Conservation (phyloP, 768 basidiomycete species). For the Mycena chlorophos region DNA sequence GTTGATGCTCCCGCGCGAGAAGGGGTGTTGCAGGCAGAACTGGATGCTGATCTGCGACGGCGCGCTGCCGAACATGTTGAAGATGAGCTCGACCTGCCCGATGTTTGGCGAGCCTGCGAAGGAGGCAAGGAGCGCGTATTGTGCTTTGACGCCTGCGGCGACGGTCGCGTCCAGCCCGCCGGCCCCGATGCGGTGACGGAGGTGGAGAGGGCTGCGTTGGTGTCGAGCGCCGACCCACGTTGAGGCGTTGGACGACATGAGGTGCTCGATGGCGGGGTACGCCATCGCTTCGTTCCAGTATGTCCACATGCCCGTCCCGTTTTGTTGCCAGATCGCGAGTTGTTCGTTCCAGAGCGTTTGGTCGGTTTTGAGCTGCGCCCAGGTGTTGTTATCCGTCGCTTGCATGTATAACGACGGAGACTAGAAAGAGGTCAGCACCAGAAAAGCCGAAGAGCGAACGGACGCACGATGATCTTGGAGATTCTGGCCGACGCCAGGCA, state of each 20-base stretch:
- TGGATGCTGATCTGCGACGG: slow-evolving; percentile 13
- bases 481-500: slow-evolving; percentile 20
- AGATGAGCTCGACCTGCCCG: slow-evolving; percentile 22
- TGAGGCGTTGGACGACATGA: slow-evolving; percentile 13
- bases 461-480: slow-evolving; percentile 20
- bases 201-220: slow-evolving; percentile 8
- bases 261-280: slow-evolving; percentile 13
- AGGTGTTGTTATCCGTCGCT: slow-evolving; percentile 17
- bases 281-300: slow-evolving; percentile 23
- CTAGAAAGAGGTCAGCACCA: background rate
- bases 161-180: slow-evolving; percentile 18
- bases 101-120: slow-evolving; percentile 12
- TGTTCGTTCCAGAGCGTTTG: slow-evolving; percentile 11
- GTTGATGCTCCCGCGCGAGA: slow-evolving; percentile 18
- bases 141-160: slow-evolving; percentile 18
- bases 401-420: slow-evolving; percentile 12
- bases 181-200: slow-evolving; percentile 6
- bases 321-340: slow-evolving; percentile 15
- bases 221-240: slow-evolving; percentile 10
- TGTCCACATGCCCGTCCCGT: slow-evolving; percentile 23
- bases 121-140: slow-evolving; percentile 6
- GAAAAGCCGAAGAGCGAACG: background rate
- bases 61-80: slow-evolving; percentile 18
- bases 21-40: slow-evolving; percentile 21
- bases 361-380: slow-evolving; percentile 16